These are phyloP conservation scores for Gossypium thurberi DNA, from an alignment of 345 rosid genomes.

Conservation along the genomic window DNA sequence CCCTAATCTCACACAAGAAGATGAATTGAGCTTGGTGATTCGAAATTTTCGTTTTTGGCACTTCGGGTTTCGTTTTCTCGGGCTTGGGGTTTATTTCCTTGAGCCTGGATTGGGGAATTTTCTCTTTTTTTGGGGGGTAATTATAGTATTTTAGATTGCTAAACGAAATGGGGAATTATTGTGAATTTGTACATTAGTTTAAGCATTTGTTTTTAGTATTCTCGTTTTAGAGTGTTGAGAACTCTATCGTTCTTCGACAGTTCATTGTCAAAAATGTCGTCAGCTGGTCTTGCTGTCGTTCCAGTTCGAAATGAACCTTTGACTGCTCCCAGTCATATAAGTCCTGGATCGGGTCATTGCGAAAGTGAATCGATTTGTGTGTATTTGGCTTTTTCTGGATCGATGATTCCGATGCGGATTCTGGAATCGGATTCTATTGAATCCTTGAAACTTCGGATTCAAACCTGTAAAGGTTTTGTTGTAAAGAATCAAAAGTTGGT, in stretches of 20 bases:
- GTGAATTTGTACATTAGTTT: constrained; percentile 16
- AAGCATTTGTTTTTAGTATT: background rate
- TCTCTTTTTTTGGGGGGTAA: background rate
- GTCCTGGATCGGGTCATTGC: constrained; percentile 13
- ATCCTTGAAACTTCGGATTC: constrained; percentile 65
- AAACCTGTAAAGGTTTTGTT: constrained; percentile 59
- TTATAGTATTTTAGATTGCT: background rate
- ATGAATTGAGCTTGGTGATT: background rate
- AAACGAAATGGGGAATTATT: constrained; percentile 5
- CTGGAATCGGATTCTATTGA: constrained; percentile 57
- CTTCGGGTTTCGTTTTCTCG: constrained; percentile 3
- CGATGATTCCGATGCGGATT: constrained; percentile 45
- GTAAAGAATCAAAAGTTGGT: constrained; percentile 67
- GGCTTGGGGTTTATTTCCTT: background rate
- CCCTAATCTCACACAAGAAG: background rate
- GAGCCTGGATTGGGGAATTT: constrained; percentile 1
- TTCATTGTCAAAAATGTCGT: constrained; percentile 31
- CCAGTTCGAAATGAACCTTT: constrained; percentile 32
- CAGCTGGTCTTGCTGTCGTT: constrained; percentile 46
- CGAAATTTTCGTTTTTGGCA: background rate
- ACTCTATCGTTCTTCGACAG: background rate
- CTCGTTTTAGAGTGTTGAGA: background rate
- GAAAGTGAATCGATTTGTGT: constrained; percentile 46
- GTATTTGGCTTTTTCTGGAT: constrained; percentile 33
- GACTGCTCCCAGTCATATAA: constrained; percentile 24